Base-by-base conservation (phyloP, 2,329 filamentous ascomycete genomes). In the Pestalotiopsis sp. region DNA sequence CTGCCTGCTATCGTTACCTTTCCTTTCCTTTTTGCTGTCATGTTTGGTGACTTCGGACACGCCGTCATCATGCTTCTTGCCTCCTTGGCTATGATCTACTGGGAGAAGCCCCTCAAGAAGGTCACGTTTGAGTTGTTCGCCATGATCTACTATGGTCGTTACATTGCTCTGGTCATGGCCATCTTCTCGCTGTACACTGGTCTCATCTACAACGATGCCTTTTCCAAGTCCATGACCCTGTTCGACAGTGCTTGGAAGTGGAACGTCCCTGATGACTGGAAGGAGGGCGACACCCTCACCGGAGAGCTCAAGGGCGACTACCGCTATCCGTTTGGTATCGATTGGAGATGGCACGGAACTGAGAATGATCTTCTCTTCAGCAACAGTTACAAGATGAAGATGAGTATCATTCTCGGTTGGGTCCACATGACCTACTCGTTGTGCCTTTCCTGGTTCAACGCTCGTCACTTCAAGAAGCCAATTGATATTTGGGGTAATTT, bases 351-450 rank as follows among this genome's bases (percentile, higher is more conserved):
- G 96, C 97, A 99, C 80, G 94, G 92, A 70, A 92, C 94, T 13
- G 95, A 98, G 76, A 99, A 99, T 77, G 92, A 97, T 70, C 87
- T 99, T 23, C 88, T 99, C 64, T 99, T 99, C 84, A 92, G 90
- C 80, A 99, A 99, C 91, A 97, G 93, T 82, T 97, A 96, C 88
- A 99, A 99, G 91, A 99, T 99, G 96, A 99, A 99, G 87, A 93
- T 99, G 83, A 97, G 93, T 85, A 98, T 99, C 79, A 89, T 99
- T 73, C 88, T 99, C 73, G 96, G 97, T 80, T 99, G 97, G 96
- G 90, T 90, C 69, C 95, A 98, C 84, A 99, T 99, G 96, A 99
- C 96, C 3, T 99, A 97, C 84, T 98, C 96, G 20, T 89, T 99
- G 60, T 95, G 93, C 84, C 91, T 97, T 78, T 92, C 96, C 27